A percentile compares a stretch with the other conserved stretches of the same genome.
Conservation (phyloP, 345 rosid species). For the Camelina neglecta region DNA sequence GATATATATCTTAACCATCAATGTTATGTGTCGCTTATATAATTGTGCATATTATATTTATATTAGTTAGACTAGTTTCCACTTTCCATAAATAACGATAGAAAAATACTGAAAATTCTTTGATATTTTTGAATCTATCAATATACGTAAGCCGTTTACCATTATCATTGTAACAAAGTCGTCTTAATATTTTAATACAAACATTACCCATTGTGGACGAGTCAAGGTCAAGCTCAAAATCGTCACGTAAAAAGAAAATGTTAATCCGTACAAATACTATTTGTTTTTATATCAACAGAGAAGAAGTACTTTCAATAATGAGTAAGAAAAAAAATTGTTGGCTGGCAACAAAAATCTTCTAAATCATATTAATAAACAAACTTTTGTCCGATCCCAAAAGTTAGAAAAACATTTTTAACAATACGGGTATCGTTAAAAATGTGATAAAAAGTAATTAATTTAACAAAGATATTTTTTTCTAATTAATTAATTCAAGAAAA, state of each 20-base stretch:
- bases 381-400: too few relatives aligned
- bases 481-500: too few relatives aligned
- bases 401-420: too few relatives aligned
- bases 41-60: not conserved
- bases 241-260: not conserved
- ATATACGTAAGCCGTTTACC: not conserved
- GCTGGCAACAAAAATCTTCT: too few relatives aligned
- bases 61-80: not conserved
- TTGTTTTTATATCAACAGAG: not conserved
- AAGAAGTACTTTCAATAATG: not conserved
- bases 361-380: too few relatives aligned
- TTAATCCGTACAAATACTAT: not conserved
- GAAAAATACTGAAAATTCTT: not conserved
- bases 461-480: too few relatives aligned
- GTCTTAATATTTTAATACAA: not conserved
- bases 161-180: not conserved
- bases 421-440: too few relatives aligned
- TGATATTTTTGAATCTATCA: not conserved
- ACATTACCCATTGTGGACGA: not conserved
- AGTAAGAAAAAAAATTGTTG: too few relatives aligned
- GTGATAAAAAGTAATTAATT: too few relatives aligned
- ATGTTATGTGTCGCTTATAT: not conserved
- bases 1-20: not conserved
- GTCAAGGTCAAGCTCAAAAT: not conserved
- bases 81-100: not conserved